phyloP scores from a whole-genome alignment of 2,329 filamentous ascomycete species.

The Aspergillus carbonarius region DNA sequence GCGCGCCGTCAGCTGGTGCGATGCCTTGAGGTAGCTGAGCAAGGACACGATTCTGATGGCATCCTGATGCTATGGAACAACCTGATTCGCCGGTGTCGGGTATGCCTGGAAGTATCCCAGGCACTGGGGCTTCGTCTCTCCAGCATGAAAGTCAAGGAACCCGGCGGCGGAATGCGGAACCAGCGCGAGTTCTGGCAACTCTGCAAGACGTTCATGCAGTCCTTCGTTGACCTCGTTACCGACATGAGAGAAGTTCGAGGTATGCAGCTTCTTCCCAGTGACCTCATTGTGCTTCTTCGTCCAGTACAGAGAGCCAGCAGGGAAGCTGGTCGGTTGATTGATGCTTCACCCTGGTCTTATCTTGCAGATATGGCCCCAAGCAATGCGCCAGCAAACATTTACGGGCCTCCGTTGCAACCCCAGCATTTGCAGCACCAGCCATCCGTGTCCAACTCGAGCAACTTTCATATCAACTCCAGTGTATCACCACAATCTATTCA shows the following conservation, averaged over 20 bases:
- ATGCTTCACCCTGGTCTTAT: slow-evolving; percentile 62
- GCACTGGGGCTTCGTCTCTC: slow-evolving; percentile 71
- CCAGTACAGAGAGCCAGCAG: slow-evolving; percentile 81
- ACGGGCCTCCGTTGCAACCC: slow-evolving; percentile 37
- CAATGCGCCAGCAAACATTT: slow-evolving; percentile 32
- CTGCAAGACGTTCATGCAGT: slow-evolving; percentile 61
- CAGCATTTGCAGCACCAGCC: slow-evolving; percentile 33
- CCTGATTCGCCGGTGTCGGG: slow-evolving; percentile 69
- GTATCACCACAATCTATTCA: slow-evolving; percentile 53
- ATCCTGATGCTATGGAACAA: slow-evolving; percentile 66
- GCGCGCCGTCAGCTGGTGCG: slow-evolving; percentile 66
- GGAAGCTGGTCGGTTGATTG: slow-evolving; percentile 73
- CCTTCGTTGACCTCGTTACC: slow-evolving; percentile 48
- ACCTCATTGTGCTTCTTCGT: slow-evolving; percentile 71
- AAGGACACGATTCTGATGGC: slow-evolving; percentile 59
- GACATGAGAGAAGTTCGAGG: slow-evolving; percentile 48
- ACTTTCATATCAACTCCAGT: slow-evolving; percentile 27
- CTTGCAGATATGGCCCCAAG: slow-evolving; percentile 46
- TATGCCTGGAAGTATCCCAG: slow-evolving; percentile 71
- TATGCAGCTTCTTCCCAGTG: slow-evolving; percentile 55
- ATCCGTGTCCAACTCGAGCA: slow-evolving; percentile 28
- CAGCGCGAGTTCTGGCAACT: slow-evolving; percentile 65
- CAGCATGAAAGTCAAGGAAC: slow-evolving; percentile 80
- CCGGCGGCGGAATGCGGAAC: slow-evolving; percentile 62
- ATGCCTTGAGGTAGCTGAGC: slow-evolving; percentile 63